Conservation (phyloP, 1,284 basidiomycete species). For the Ganoderma leucocontextum region DNA sequence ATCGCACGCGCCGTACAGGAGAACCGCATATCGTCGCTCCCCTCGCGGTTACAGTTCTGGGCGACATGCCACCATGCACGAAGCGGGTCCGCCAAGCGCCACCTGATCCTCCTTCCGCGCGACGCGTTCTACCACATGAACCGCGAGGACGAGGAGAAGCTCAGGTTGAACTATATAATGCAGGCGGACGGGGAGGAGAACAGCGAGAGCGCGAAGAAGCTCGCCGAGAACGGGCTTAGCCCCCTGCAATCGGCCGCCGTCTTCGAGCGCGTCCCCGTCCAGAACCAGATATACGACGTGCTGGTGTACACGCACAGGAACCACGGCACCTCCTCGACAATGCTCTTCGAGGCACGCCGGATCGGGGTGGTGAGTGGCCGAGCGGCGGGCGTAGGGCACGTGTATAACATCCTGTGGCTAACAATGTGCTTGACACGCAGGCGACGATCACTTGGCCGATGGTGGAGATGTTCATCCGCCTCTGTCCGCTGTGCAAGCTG, state of each 20-base stretch:
- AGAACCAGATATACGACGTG: slow-evolving; percentile 72
- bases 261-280: slow-evolving; percentile 72
- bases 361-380: slow-evolving; percentile 65
- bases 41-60: slow-evolving; percentile 63
- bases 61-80: slow-evolving; percentile 64
- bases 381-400: slow-evolving; percentile 1
- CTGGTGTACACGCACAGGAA: slow-evolving; percentile 70
- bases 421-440: slow-evolving; percentile 44
- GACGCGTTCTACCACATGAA: slow-evolving; percentile 64
- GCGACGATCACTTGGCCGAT: slow-evolving; percentile 77
- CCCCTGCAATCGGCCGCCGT: slow-evolving; percentile 48
- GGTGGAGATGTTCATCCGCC: slow-evolving; percentile 68
- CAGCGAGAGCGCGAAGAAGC: slow-evolving; percentile 35
- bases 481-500: slow-evolving; percentile 68
- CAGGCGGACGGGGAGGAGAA: slow-evolving; percentile 49
- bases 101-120: slow-evolving; percentile 66
- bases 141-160: slow-evolving; percentile 55
- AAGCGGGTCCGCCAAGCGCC: slow-evolving; percentile 63
- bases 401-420: slow-evolving; percentile 14
- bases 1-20: slow-evolving; percentile 57
- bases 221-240: slow-evolving; percentile 40
- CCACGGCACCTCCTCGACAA: slow-evolving; percentile 60
- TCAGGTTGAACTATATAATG: slow-evolving; percentile 51
- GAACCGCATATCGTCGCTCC: slow-evolving; percentile 46
- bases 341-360: slow-evolving; percentile 62